Evolutionary conservation across 495 filamentous ascomycete genomes (phyloP), one percentile per base, ranked within the genome.

Genomic region (Stereocaulon alpinum): DNA sequence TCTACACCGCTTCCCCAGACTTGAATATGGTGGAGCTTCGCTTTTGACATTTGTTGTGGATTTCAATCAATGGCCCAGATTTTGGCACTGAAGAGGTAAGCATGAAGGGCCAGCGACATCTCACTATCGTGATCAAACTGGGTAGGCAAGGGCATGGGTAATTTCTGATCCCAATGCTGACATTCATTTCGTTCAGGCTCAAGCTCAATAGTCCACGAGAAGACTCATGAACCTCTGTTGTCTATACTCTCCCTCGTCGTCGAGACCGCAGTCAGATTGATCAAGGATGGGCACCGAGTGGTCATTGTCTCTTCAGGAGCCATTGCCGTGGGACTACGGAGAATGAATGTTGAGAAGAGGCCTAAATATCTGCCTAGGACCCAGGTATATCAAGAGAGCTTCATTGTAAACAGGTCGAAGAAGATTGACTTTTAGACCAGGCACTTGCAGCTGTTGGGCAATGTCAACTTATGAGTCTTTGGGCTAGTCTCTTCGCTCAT

Each of bases 131-230:
- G 65, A 96, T 96, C 63, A 96, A 96, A 74, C 77, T 96, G 63
- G 91, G 91, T 95, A 77, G 75, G 84, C 45, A 61, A 64, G 53
- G 24, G 57, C 50, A 58, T 63, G 50, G 37, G 17, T 45, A 15
- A 12, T 18, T n/a, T 37, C 37, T 41, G 15, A 41, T 27, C 29
- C 37, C 27, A 40, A 56, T 40, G 20, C 58, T 62, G 55, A 63
- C 45, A 53, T 20, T 43, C 18, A 15, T 52, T 1, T 15, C 47
- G 9, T 50, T 15, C 59, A 98, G 93, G 93, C 63, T 96, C 93
- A 27, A 96, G 90, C 73, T 98, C 93, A 15, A 96, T 98, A 64
- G 93, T 97, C 53, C 87, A 96, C 71, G 93, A 98, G 69, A 89
- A 85, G 64, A 95, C 87, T n/a, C 93, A 97, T 72, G 87, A 95